Percentiles rank a stretch among this genome's conserved stretches.
Evolutionary conservation across 1,284 basidiomycete genomes (phyloP).

Genomic region (Singerocomus inundabilis): DNA sequence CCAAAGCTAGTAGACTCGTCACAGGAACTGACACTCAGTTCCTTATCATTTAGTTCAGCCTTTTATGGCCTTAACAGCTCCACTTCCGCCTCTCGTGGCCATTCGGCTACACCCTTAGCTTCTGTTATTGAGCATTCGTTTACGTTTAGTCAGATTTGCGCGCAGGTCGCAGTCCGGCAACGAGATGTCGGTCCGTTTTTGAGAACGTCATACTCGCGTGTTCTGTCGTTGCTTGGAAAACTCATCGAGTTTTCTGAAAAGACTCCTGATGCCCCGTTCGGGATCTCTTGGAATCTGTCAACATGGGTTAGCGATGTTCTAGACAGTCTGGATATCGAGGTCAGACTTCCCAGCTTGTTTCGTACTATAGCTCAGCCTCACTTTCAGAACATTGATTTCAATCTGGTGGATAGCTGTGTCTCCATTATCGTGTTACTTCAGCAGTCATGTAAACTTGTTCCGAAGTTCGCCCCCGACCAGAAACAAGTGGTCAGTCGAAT

Average conservation of each 20-base stretch:
- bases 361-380: conserved; percentile 9
- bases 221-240: conserved; percentile 49
- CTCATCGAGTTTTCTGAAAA: conserved; percentile 47
- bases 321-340: conserved; percentile 51
- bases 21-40: conserved; percentile 35
- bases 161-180: conserved; percentile 37
- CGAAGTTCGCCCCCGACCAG: conserved; percentile 54
- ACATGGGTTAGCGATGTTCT: conserved; percentile 56
- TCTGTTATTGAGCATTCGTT: conserved; percentile 56
- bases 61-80: conserved; percentile 55
- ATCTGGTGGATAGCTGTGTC: conserved; percentile 64
- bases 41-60: conserved; percentile 54
- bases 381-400: conserved; percentile 59
- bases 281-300: conserved; percentile 54
- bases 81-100: conserved; percentile 16
- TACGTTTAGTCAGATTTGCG: conserved; percentile 46
- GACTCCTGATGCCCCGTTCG: conserved; percentile 28
- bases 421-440: conserved; percentile 58
- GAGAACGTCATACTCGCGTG: conserved; percentile 49
- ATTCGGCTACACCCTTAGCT: conserved; percentile 50
- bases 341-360: conserved; percentile 28
- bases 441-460: conserved; percentile 48
- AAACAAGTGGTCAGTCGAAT: conserved; percentile 55
- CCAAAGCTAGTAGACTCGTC: conserved; percentile 43
- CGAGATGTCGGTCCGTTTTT: conserved; percentile 31